Percentiles rank a stretch among this genome's conserved stretches.
These are phyloP conservation scores for Erigeron philadelphicus DNA, from an alignment of 140 eudicot genomes.

Conservation along the genomic window DNA sequence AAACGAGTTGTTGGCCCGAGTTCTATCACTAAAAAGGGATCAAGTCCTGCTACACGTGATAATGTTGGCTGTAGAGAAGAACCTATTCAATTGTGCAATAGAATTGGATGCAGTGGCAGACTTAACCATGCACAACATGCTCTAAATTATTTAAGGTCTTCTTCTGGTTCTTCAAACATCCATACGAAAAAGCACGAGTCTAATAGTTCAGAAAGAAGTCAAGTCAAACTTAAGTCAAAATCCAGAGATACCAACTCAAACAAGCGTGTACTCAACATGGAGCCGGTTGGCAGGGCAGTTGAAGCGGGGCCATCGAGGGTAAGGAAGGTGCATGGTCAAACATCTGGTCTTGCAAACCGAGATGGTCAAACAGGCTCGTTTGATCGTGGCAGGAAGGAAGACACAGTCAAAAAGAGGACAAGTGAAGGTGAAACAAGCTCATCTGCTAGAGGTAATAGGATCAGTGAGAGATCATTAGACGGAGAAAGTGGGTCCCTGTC, in stretches of 20 bases:
- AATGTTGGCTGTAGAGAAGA: constrained; percentile 36
- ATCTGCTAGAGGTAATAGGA: constrained; percentile 48
- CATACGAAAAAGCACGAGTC: constrained; percentile 37
- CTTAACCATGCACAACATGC: constrained; percentile 39
- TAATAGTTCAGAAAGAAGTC: constrained; percentile 19
- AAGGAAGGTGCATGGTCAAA: constrained; percentile 33
- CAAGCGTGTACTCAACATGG: constrained; percentile 20
- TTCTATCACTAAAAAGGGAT: constrained; percentile 41
- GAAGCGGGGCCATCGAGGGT: constrained; percentile 20
- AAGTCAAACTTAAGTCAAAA: constrained; percentile 23
- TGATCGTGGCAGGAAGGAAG: constrained; percentile 33
- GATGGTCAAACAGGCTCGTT: constrained; percentile 28
- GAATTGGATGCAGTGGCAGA: constrained; percentile 82
- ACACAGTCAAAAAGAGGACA: constrained; percentile 36
- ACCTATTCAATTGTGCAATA: constrained; percentile 58
- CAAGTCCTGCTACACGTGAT: constrained; percentile 36
- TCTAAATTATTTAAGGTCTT: constrained; percentile 28
- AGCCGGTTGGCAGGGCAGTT: constrained; percentile 15
- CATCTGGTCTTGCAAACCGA: constrained; percentile 31
- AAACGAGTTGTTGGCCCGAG: constrained; percentile 41
- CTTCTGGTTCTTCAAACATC: constrained; percentile 35
- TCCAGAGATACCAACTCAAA: constrained; percentile 28
- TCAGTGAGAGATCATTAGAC: neutral
- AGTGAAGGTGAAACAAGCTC: constrained; percentile 60
- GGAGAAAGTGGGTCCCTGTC: neutral